Base-by-base conservation (phyloP, 345 rosid species). In the Theobroma cacao region DNA sequence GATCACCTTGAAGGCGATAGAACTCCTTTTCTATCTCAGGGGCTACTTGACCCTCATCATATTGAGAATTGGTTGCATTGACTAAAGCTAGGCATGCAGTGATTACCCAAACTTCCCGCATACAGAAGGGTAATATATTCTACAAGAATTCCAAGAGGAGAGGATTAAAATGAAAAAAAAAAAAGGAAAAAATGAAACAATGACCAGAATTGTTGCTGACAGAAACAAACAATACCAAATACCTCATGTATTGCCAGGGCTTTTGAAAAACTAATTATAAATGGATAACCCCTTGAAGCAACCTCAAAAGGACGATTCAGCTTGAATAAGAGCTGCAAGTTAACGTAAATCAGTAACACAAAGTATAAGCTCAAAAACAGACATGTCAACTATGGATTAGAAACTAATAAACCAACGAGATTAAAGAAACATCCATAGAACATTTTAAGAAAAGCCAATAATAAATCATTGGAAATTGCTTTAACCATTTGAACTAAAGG, bases 251-350 rank as follows among this genome's bases (percentile, higher is more conserved):
- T 60, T 58, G 89, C 87, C 79, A 96, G 88, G 81, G 87, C 81
- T 85, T 90, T 89, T 68, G 95, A 90, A 80, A 96, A 96, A 86
- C 91, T 87, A 77, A 93, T 93, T 77, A 94, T 77, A 83, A 92
- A 96, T 67, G 94, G 84, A 81, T 90, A 91, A 33, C 98, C 98
- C 87, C 99, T 91, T 1, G 95, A 91, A 58, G 97, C 94, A 83
- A 94, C 97, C 86, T 96, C 99, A 89, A 88, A 92, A 50, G 98
- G 97, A 72, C 94, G 97, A 86, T 88, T 85, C 75, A 96, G 85
- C 85, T 92, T 96, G 88, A 94, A 94, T 72, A 94, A 83, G 71
- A 96, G 92, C 99, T 96, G 93, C 81, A 80, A 77, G 18, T 79
- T 59, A 74, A 68, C 67, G 81, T 34, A 75, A 31, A 74, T 69